Percentiles rank a stretch among this genome's conserved stretches.
These are phyloP conservation scores for Arthrobotrys sphaeroides DNA, from an alignment of 2,329 filamentous ascomycete genomes.

Conservation along the genomic window DNA sequence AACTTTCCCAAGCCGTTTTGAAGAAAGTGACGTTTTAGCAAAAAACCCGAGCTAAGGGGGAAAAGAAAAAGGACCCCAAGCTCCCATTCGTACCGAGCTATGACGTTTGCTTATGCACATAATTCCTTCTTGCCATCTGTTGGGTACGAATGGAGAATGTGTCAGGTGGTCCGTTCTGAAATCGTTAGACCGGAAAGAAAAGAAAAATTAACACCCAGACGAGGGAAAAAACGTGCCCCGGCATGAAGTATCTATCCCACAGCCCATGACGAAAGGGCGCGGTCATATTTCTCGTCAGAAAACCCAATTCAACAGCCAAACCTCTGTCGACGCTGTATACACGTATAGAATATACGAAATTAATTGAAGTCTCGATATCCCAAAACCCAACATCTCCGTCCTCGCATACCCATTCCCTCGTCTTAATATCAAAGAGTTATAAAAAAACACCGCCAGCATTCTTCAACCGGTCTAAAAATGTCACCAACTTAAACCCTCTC, in stretches of 20 bases:
- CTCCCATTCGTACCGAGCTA: constrained; percentile 44
- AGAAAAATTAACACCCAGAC: not conserved
- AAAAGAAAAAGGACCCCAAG: constrained; percentile 8
- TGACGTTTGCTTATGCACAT: constrained; percentile 54
- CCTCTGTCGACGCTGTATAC: too few species aligned
- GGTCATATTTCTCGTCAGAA: constrained; percentile 24
- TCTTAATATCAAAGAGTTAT: constrained; percentile 25
- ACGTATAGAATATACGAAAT: too few species aligned
- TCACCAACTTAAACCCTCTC: constrained; percentile 21
- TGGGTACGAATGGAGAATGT: constrained; percentile 53
- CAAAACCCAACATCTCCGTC: not conserved
- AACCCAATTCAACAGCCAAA: too few species aligned
- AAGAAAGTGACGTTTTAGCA: constrained; percentile 43
- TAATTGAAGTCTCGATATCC: too few species aligned
- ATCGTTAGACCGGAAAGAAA: constrained; percentile 43
- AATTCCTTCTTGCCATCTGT: constrained; percentile 53
- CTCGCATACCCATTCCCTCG: not conserved
- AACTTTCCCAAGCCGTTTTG: constrained; percentile 5
- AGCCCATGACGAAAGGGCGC: constrained; percentile 42
- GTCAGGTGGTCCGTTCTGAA: constrained; percentile 54
- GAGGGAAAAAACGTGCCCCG: constrained; percentile 8
- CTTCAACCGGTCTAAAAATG: constrained; percentile 7
- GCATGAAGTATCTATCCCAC: not conserved
- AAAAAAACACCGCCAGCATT: constrained; percentile 25
- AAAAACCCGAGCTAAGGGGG: constrained; percentile 4